phyloP scores from a whole-genome alignment of 169 alveolate genomes.

The Plasmodium relictum region DNA sequence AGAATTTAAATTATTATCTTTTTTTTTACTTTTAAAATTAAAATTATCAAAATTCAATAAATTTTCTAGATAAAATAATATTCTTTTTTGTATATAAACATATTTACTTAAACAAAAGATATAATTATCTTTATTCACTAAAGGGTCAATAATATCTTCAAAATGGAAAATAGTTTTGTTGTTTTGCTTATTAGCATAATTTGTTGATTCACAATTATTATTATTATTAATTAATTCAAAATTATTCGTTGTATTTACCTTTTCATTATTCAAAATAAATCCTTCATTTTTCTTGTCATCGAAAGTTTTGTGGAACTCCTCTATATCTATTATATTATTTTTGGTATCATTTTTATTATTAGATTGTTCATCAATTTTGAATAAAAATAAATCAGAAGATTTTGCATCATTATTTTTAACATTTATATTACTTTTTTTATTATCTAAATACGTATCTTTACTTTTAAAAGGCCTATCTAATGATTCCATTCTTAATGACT shows the following conservation, averaged over 20 bases:
- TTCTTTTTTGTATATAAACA: conserved; percentile 57
- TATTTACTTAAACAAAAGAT: conserved; percentile 61
- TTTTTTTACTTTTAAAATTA: conserved; percentile 65
- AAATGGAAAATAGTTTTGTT: conserved; percentile 50
- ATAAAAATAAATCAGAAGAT: background rate
- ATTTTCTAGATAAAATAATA: conserved; percentile 67
- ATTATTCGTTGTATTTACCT: background rate
- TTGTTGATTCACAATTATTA: background rate
- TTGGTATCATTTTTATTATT: too few species aligned
- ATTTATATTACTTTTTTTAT: too few species aligned
- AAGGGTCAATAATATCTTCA: conserved; percentile 64
- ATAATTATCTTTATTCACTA: conserved; percentile 34
- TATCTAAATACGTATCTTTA: too few species aligned
- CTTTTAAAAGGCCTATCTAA: too few species aligned
- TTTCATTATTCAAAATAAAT: too few species aligned
- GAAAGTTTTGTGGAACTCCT: too few species aligned
- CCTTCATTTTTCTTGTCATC: too few species aligned
- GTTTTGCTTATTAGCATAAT: background rate
- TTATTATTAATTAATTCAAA: background rate
- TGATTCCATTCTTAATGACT: too few species aligned
- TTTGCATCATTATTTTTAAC: background rate
- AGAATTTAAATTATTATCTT: background rate
- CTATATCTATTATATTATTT: too few species aligned
- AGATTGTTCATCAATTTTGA: too few species aligned
- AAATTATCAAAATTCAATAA: conserved; percentile 58